Conservation (phyloP, 2,329 filamentous ascomycete species). For the Zalaria obscura region DNA sequence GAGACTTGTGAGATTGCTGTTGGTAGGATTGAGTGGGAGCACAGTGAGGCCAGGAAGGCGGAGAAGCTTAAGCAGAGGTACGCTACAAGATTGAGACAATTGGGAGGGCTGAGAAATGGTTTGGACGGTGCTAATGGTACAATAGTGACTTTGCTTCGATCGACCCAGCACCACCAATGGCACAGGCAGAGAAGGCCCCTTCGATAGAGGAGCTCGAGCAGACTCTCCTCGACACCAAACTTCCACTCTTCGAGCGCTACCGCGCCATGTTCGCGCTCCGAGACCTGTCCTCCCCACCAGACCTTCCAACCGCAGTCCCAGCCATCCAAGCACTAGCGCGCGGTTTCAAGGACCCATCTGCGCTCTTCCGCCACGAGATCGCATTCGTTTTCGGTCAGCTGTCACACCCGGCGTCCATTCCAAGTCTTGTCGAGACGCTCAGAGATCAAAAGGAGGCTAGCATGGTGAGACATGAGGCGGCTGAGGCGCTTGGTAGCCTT, state of each 20-base stretch:
- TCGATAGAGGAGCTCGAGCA: constrained; percentile 63
- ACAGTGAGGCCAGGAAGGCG: constrained; percentile 52
- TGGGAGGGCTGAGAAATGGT: not conserved
- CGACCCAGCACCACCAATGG: constrained; percentile 82
- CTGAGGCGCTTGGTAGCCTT: constrained; percentile 85
- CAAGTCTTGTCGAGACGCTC: constrained; percentile 65
- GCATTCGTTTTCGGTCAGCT: constrained; percentile 97
- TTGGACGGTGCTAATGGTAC: constrained; percentile 7
- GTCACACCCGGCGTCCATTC: constrained; percentile 91
- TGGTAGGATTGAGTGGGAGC: constrained; percentile 87
- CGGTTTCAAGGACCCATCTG: constrained; percentile 73
- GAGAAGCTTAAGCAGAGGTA: constrained; percentile 78
- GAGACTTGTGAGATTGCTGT: constrained; percentile 98
- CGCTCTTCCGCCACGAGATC: constrained; percentile 93
- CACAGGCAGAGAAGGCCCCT: constrained; percentile 45
- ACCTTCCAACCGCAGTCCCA: constrained; percentile 77
- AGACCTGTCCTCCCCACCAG: constrained; percentile 85
- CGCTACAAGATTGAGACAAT: constrained; percentile 9
- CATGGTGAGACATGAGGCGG: constrained; percentile 97
- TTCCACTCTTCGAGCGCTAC: constrained; percentile 83
- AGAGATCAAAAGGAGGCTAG: constrained; percentile 70
- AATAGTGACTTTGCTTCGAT: constrained; percentile 85
- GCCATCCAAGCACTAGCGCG: constrained; percentile 75
- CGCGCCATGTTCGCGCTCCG: constrained; percentile 95
- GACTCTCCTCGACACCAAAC: constrained; percentile 61